A percentile compares a stretch with the other conserved stretches of the same genome.
phyloP scores from a whole-genome alignment of 805 yeast species.

The Nakazawaea anatomiae region DNA sequence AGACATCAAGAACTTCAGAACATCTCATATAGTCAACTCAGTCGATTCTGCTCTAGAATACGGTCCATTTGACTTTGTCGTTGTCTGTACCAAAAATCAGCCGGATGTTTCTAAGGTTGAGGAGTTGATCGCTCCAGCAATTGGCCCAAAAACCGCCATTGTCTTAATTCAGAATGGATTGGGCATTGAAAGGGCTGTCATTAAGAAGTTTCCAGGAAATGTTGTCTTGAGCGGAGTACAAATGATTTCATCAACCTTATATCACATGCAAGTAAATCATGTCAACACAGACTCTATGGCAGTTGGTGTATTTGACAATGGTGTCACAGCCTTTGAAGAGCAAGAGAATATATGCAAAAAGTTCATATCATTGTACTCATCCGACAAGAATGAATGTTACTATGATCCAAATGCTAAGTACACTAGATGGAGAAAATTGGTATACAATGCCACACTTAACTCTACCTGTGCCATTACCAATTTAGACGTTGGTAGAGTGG shows the following conservation, averaged over 20 bases:
- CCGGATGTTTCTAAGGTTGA: conserved; percentile 56
- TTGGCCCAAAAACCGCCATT: conserved; percentile 23
- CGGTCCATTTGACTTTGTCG: conserved; percentile 46
- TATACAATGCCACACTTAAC: conserved; percentile 43
- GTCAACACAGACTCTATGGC: conserved; percentile 26
- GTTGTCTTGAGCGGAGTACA: conserved; percentile 33
- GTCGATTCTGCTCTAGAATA: conserved; percentile 39
- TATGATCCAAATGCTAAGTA: conserved; percentile 31
- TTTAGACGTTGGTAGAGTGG: conserved; percentile 33
- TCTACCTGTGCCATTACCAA: conserved; percentile 37
- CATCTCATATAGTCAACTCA: conserved; percentile 34
- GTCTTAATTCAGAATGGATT: conserved; percentile 35
- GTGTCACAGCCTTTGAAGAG: conserved; percentile 16
- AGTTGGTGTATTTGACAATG: conserved; percentile 31
- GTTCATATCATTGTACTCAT: conserved; percentile 28
- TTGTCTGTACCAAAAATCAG: conserved; percentile 57
- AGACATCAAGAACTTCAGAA: conserved; percentile 44
- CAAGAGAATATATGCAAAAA: conserved; percentile 25
- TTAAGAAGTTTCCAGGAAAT: conserved; percentile 26
- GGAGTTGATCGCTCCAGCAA: conserved; percentile 19
- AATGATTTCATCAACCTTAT: conserved; percentile 28
- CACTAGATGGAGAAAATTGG: conserved; percentile 40
- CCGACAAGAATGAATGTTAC: conserved; percentile 20
- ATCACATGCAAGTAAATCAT: conserved; percentile 26
- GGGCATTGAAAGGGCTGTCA: conserved; percentile 30